These are phyloP conservation scores for Fusarium nelsonii DNA, from an alignment of 2,329 filamentous ascomycete species.

Conservation along the genomic window DNA sequence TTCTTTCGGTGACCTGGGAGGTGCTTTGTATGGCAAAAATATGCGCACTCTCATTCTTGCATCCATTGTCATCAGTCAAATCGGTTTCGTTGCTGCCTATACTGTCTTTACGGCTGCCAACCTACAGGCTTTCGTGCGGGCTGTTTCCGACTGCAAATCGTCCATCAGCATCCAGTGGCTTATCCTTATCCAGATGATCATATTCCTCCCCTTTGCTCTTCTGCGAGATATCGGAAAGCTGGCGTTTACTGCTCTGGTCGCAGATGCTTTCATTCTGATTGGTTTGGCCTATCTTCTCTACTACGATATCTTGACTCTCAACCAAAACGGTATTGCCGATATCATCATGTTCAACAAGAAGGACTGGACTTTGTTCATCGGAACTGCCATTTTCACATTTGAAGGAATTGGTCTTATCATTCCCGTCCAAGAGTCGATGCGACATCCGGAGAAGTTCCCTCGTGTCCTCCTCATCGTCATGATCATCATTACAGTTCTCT, in stretches of 20 bases:
- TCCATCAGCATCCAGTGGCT: conserved; percentile 89
- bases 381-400: conserved; percentile 98
- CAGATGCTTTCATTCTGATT: conserved; percentile 93
- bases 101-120: conserved; percentile 98
- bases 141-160: conserved; percentile 88
- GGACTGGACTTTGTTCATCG: conserved; percentile 97
- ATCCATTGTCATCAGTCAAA: conserved; percentile 94
- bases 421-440: conserved; percentile 98
- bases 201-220: conserved; percentile 94
- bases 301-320: conserved; percentile 89
- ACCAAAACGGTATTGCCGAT: conserved; percentile 80
- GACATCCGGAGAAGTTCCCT: conserved; percentile 88
- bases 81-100: conserved; percentile 94
- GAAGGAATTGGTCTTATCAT: conserved; percentile 98
- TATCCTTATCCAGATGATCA: conserved; percentile 93
- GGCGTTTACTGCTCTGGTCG: conserved; percentile 91
- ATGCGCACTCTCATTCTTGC: conserved; percentile 88
- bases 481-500: conserved; percentile 93
- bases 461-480: conserved; percentile 89
- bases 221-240: conserved; percentile 98
- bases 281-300: conserved; percentile 96
- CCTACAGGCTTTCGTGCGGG: conserved; percentile 91
- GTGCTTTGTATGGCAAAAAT: conserved; percentile 88
- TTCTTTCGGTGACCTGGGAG: conserved; percentile 98
- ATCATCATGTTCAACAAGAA: conserved; percentile 90